Conservation (phyloP, 139 green algal species). For the Volvox reticuliferus region DNA sequence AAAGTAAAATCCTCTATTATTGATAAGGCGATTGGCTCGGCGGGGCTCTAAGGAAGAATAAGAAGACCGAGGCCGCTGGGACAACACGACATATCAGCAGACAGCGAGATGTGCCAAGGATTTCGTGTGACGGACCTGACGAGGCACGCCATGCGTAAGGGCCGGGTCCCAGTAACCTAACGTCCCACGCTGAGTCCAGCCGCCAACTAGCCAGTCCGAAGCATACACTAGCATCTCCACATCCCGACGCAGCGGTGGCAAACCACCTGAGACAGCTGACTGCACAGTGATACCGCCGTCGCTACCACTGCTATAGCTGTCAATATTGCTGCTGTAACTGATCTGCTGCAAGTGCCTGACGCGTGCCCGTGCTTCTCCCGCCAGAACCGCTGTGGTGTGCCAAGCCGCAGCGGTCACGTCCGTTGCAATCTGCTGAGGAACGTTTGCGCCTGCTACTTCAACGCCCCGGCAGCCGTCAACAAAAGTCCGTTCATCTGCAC, state of each 20-base stretch:
- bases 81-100: too few species aligned
- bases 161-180: conserved; percentile 30
- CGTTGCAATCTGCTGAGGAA: neutral
- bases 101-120: neutral
- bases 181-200: conserved; percentile 14
- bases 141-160: conserved; percentile 1
- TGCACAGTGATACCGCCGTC: neutral
- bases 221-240: conserved; percentile 37
- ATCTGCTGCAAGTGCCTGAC: neutral
- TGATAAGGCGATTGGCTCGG: too few species aligned
- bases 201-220: conserved; percentile 35
- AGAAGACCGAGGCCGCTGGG: too few species aligned
- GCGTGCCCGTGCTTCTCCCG: neutral
- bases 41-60: too few species aligned
- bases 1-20: too few species aligned
- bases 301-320: neutral
- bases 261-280: too few species aligned
- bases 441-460: too few species aligned
- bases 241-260: neutral
- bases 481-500: too few species aligned
- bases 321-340: neutral
- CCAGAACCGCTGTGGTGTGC: neutral
- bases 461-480: too few species aligned
- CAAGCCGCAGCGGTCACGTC: neutral
- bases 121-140: conserved; percentile 12